Conservation (phyloP, 2,329 filamentous ascomycete genomes). For the Monosporascus sp. region DNA sequence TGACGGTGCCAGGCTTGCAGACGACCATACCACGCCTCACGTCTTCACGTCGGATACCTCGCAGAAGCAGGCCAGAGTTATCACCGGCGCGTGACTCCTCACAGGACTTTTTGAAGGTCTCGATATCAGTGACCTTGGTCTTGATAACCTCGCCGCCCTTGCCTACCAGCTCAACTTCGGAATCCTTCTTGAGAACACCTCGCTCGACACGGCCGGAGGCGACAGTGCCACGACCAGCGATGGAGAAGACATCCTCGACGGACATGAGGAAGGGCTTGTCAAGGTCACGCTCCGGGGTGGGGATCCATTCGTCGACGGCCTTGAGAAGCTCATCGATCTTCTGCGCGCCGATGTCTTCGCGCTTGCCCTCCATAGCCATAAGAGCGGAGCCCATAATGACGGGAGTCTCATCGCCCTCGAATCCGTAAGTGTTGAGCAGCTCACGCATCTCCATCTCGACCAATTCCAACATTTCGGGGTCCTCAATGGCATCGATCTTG, state of each 20-base stretch:
- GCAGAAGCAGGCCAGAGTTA: conserved; percentile 94
- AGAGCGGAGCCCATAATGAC: conserved; percentile 97
- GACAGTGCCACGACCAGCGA: conserved; percentile 90
- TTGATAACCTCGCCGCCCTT: conserved; percentile 79
- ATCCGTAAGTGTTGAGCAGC: conserved; percentile 85
- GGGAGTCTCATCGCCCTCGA: conserved; percentile 96
- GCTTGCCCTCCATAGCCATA: conserved; percentile 82
- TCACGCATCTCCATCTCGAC: conserved; percentile 99
- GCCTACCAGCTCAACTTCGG: conserved; percentile 90
- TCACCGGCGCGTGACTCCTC: conserved; percentile 94
- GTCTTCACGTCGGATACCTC: conserved; percentile 94
- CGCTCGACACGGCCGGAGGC: conserved; percentile 97
- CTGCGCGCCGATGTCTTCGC: conserved; percentile 76
- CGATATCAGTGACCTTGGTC: conserved; percentile 99
- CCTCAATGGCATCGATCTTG: conserved; percentile 96
- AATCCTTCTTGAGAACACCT: conserved; percentile 86
- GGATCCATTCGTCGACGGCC: conserved; percentile 93
- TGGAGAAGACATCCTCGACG: conserved; percentile 88
- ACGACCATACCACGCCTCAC: conserved; percentile 93
- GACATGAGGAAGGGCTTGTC: conserved; percentile 99
- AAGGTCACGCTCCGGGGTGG: conserved; percentile 85
- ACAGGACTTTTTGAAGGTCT: conserved; percentile 99
- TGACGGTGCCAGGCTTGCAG: conserved; percentile 73
- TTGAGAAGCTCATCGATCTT: conserved; percentile 90
- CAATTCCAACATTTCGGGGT: conserved; percentile 99